Percentiles rank a stretch among this genome's conserved stretches.
Evolutionary conservation across 2,329 filamentous ascomycete species (phyloP).

Genomic region (Aspergillus novoparasiticus): DNA sequence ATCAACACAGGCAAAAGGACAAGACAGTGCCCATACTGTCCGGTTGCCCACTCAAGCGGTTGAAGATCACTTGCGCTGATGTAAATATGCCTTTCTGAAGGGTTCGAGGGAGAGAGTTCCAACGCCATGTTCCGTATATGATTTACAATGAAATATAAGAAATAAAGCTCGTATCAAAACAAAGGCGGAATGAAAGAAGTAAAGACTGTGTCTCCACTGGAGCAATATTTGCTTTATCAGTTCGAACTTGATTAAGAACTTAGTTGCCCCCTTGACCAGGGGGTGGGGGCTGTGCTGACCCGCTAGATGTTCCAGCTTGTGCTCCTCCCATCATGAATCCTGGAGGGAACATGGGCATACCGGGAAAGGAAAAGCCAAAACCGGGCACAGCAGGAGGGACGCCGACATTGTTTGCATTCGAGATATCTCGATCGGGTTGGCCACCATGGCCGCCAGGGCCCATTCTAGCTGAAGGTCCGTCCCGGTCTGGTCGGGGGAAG

Average conservation of each 20-base stretch:
- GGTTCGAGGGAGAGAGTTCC: background rate
- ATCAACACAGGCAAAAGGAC: background rate
- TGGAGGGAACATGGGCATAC: constrained; percentile 52
- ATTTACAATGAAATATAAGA: constrained; percentile 17
- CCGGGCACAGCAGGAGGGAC: constrained; percentile 58
- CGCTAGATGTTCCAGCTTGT: constrained; percentile 30
- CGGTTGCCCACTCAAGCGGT: background rate
- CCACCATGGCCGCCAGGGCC: constrained; percentile 26
- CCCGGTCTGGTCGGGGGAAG: constrained; percentile 37
- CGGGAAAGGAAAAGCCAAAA: constrained; percentile 56
- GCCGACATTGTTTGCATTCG: constrained; percentile 47
- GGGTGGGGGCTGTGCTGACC: constrained; percentile 40
- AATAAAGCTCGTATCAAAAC: constrained; percentile 24
- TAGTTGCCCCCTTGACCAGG: constrained; percentile 36
- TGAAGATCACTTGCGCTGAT: background rate
- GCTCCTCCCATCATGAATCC: constrained; percentile 50
- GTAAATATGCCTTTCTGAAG: background rate
- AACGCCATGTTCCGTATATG: constrained; percentile 11
- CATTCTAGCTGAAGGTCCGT: constrained; percentile 32
- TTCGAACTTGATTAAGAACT: background rate
- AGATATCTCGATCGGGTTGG: constrained; percentile 38
- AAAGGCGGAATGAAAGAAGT: constrained; percentile 16
- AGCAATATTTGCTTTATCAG: constrained; percentile 9
- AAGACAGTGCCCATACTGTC: background rate
- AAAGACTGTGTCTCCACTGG: background rate